Conservation (phyloP, 1,139 yeast genomes). For the Cylindricascospora bacillispora region DNA sequence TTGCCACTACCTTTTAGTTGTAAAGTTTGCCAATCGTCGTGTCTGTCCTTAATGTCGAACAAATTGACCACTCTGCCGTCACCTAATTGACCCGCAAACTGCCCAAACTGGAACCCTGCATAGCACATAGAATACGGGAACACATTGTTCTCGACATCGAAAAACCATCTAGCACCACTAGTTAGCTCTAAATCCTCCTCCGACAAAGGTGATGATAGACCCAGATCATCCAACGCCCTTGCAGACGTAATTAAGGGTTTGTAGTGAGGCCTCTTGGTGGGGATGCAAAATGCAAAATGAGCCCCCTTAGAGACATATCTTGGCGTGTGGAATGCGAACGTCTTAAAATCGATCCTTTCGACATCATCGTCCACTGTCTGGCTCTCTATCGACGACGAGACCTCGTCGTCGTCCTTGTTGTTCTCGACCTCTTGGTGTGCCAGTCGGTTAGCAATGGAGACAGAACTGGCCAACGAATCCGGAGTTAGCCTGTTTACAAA, state of each 20-base stretch:
- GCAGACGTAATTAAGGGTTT: slow-evolving; percentile 47
- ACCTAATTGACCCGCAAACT: slow-evolving; percentile 93
- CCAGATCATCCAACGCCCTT: slow-evolving; percentile 52
- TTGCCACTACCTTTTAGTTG: slow-evolving; percentile 88
- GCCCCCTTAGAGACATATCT: slow-evolving; percentile 47
- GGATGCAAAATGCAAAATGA: slow-evolving; percentile 57
- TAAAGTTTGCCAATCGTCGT: slow-evolving; percentile 27
- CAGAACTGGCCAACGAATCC: too few relatives aligned
- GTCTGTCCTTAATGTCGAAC: slow-evolving; percentile 45
- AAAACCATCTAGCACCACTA: slow-evolving; percentile 43
- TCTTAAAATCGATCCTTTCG: neutral
- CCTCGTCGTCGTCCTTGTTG: too few relatives aligned
- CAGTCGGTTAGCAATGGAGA: too few relatives aligned
- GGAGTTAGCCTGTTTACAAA: too few relatives aligned
- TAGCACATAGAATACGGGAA: slow-evolving; percentile 84
- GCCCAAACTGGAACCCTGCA: slow-evolving; percentile 95
- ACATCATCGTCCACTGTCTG: too few relatives aligned
- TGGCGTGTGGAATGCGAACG: slow-evolving; percentile 34
- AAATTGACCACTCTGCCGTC: slow-evolving; percentile 85
- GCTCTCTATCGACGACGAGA: too few relatives aligned
- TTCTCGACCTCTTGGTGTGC: too few relatives aligned
- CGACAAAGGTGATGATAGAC: slow-evolving; percentile 19
- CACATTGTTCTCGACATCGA: slow-evolving; percentile 30
- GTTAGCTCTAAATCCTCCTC: slow-evolving; percentile 34
- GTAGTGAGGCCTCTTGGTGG: slow-evolving; percentile 46